These are phyloP conservation scores for Bifiguratus adelaidae DNA, from an alignment of 192 early-diverging fungal species.

Conservation along the genomic window DNA sequence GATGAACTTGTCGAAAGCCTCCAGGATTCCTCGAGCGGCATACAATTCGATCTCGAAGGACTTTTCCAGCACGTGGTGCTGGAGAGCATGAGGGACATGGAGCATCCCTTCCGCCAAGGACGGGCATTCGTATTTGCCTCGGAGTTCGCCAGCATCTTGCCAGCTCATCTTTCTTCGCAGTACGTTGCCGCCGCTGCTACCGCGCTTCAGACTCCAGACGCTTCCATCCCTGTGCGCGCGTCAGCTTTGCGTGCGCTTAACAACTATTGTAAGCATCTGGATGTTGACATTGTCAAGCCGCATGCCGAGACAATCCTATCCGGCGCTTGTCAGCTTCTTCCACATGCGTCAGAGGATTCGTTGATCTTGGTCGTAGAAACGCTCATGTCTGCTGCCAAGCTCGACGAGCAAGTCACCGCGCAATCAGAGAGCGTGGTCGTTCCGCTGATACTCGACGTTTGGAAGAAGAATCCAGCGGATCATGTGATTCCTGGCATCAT, in stretches of 20 bases:
- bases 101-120: slow-evolving; percentile 77
- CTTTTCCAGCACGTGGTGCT: slow-evolving; percentile 79
- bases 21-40: slow-evolving; percentile 21
- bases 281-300: slow-evolving; percentile 34
- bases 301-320: slow-evolving; percentile 52
- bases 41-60: slow-evolving; percentile 58
- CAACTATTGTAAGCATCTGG: slow-evolving; percentile 43
- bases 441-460: slow-evolving; percentile 65
- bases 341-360: slow-evolving; percentile 51
- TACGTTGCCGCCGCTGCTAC: slow-evolving; percentile 71
- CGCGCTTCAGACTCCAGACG: slow-evolving; percentile 41
- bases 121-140: slow-evolving; percentile 84
- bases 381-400: slow-evolving; percentile 44
- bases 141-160: slow-evolving; percentile 64
- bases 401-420: slow-evolving; percentile 62
- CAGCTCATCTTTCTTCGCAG: slow-evolving; percentile 47
- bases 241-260: slow-evolving; percentile 58
- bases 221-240: slow-evolving; percentile 52
- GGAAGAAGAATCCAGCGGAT: slow-evolving; percentile 67
- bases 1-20: slow-evolving; percentile 45
- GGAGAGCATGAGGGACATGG: slow-evolving; percentile 45
- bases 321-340: slow-evolving; percentile 39
- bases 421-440: slow-evolving; percentile 61
- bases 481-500: slow-evolving; percentile 64
- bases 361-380: slow-evolving; percentile 60